These are phyloP conservation scores for Penicillium soppii DNA, from an alignment of 495 filamentous ascomycete genomes.

Conservation along the genomic window DNA sequence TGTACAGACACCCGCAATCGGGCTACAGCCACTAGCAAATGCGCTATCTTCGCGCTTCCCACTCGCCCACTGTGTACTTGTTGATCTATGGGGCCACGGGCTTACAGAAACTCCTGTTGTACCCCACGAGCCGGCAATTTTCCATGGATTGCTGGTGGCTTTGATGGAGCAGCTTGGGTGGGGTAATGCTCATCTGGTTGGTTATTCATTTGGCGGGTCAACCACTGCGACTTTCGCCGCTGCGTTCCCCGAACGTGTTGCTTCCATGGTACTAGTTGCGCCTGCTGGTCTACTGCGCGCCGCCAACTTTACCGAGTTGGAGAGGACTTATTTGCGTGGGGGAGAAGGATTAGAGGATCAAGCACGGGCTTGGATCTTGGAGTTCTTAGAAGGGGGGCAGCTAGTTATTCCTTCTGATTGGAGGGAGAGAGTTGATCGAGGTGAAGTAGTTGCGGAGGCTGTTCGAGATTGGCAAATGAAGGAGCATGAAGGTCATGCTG, in stretches of 20 bases:
- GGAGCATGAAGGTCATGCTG: slow-evolving; percentile 40
- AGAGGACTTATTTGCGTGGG: slow-evolving; percentile 23
- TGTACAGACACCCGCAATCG: slow-evolving; percentile 37
- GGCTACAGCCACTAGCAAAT: slow-evolving; percentile 31
- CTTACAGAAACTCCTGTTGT: slow-evolving; percentile 32
- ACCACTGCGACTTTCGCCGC: slow-evolving; percentile 29
- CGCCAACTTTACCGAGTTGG: slow-evolving; percentile 13
- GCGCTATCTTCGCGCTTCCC: slow-evolving; percentile 28
- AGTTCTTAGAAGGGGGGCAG: slow-evolving; percentile 36
- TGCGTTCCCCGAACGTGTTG: slow-evolving; percentile 20
- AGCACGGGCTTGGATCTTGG: slow-evolving; percentile 32
- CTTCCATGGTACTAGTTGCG: slow-evolving; percentile 32
- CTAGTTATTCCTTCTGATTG: slow-evolving; percentile 40
- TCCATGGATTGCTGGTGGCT: slow-evolving; percentile 24
- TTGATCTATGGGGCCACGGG: slow-evolving; percentile 41
- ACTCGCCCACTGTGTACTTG: slow-evolving; percentile 29
- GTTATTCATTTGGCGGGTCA: slow-evolving; percentile 40
- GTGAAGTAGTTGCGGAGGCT: slow-evolving; percentile 46
- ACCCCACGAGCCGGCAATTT: slow-evolving; percentile 25
- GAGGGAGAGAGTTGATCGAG: slow-evolving; percentile 38
- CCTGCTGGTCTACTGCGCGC: slow-evolving; percentile 32
- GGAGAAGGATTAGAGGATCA: slow-evolving; percentile 27
- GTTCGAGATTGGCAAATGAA: slow-evolving; percentile 43
- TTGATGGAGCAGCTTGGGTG: slow-evolving; percentile 27
- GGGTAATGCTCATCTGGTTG: slow-evolving; percentile 33